Base-by-base conservation (phyloP, 352 stramenopile genomes). In the Globisporangium mamillatum region DNA sequence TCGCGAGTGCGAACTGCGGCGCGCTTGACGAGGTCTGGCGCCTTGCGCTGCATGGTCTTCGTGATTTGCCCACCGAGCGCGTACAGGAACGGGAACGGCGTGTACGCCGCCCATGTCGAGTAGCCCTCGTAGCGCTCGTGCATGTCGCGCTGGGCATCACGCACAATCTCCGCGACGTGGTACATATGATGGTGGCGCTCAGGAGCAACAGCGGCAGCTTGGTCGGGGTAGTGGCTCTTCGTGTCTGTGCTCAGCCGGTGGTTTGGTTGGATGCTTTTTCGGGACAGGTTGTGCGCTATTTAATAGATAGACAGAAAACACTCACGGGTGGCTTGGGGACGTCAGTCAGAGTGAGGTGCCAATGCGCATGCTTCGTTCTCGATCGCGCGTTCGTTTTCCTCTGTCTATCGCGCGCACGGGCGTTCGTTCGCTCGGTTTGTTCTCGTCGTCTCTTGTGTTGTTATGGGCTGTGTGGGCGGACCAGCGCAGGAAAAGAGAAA, bases 161-260 rank as follows among this genome's bases (percentile, higher is more conserved):
- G 86, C 64, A 94, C 81, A 71, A 94, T 91, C 76, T 94, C 86
- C 22, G 86, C 80, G 27, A 94, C 72, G 72, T 94, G 86, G 65
- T 94, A 94, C 86, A 94, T 94, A 52, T 6, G 27, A 52, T 6
- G 27, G 29, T 52, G 41, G 16, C 41, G 44, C 44, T 52, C 24
- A 25, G 53, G 22, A 57, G 32, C 32, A 27, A 10, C 32, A 38
- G 46, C 46, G 3, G 48, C 22, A 48, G 27, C 55, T 48, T 60
- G 22, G 12, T 44, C 29, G 27, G 34, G 59, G 24, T 44, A 36
- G 61, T 60, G 48, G 32, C 41, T 64, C 22, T 68, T 60, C 29
- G 27, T 38, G 55, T 46, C 29, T 4, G 29, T 22, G 38, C 27
- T 24, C 10, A 27, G 12, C 25, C n/a, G 25, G 10, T 34, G 56